Percentiles rank a stretch among this genome's conserved stretches.
These are phyloP conservation scores for Pyrenophora tritici-repentis DNA, from an alignment of 2,329 filamentous ascomycete genomes.

Conservation along the genomic window DNA sequence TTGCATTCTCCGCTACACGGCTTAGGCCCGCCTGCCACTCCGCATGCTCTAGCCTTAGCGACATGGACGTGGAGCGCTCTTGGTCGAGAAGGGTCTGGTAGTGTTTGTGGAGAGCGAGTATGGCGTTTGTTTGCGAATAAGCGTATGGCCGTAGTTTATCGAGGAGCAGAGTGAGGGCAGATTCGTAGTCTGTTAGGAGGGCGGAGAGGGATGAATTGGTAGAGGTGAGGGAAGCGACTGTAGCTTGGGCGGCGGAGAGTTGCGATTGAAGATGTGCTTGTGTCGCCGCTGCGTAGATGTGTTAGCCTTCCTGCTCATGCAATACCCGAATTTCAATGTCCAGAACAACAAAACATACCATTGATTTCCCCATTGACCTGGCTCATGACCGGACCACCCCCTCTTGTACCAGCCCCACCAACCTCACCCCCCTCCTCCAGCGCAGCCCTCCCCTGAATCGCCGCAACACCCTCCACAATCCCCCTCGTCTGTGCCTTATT, in stretches of 20 bases:
- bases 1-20: conserved; percentile 50
- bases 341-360: conserved; percentile 23
- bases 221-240: conserved; percentile 30
- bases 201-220: conserved; percentile 33
- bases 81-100: conserved; percentile 53
- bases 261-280: conserved; percentile 39
- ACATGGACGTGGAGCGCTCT: conserved; percentile 51
- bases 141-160: conserved; percentile 42
- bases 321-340: background rate
- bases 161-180: conserved; percentile 46
- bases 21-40: conserved; percentile 55
- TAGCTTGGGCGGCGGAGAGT: conserved; percentile 36
- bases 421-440: conserved; percentile 40
- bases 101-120: conserved; percentile 54
- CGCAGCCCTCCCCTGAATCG: conserved; percentile 43
- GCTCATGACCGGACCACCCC: conserved; percentile 19
- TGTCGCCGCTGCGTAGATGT: conserved; percentile 29
- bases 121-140: conserved; percentile 51
- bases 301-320: conserved; percentile 5
- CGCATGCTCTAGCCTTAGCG: conserved; percentile 54
- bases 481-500: conserved; percentile 47
- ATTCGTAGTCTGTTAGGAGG: conserved; percentile 51
- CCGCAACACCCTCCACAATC: conserved; percentile 47
- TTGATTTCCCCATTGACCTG: conserved; percentile 46
- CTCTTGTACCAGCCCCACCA: conserved; percentile 1